Percentiles rank a stretch among this genome's conserved stretches.
These are phyloP conservation scores for Amniculicola lignicola DNA, from an alignment of 495 filamentous ascomycete genomes.

Conservation along the genomic window DNA sequence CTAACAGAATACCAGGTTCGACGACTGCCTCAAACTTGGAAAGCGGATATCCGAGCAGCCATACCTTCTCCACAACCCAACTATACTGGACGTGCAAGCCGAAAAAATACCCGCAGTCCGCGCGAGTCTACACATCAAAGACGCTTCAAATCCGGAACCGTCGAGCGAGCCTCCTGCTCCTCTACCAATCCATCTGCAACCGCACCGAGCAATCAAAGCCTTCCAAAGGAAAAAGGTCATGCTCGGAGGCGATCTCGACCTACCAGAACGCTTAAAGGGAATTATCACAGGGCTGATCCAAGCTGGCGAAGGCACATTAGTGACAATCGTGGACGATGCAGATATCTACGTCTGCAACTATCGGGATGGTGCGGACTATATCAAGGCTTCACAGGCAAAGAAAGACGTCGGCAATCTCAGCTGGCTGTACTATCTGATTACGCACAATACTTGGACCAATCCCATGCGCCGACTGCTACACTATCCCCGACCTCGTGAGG, in stretches of 20 bases:
- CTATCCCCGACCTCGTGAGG: slow-evolving; percentile 73
- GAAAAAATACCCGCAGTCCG: slow-evolving; percentile 40
- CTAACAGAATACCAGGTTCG: slow-evolving; percentile 62
- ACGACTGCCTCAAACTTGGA: slow-evolving; percentile 90
- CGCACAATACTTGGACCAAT: slow-evolving; percentile 79
- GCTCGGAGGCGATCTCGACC: slow-evolving; percentile 64
- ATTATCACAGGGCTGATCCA: slow-evolving; percentile 68
- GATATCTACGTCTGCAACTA: slow-evolving; percentile 84
- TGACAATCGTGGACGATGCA: slow-evolving; percentile 62
- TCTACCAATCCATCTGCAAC: slow-evolving; percentile 32
- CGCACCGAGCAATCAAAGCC: slow-evolving; percentile 45
- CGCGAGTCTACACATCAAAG: slow-evolving; percentile 61
- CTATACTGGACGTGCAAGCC: slow-evolving; percentile 54
- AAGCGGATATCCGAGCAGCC: slow-evolving; percentile 82
- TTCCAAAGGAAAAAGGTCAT: slow-evolving; percentile 57
- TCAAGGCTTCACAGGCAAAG: slow-evolving; percentile 64
- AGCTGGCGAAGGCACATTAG: slow-evolving; percentile 65
- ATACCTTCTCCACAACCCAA: slow-evolving; percentile 83
- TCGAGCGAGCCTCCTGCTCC: slow-evolving; percentile 42
- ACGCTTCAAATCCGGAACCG: slow-evolving; percentile 68
- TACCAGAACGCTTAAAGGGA: slow-evolving; percentile 60
- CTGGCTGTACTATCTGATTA: slow-evolving; percentile 91
- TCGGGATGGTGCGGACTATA: slow-evolving; percentile 75
- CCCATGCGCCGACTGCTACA: slow-evolving; percentile 78
- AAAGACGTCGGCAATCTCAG: slow-evolving; percentile 88